Evolutionary conservation across 2,329 filamentous ascomycete species (phyloP).

Genomic region (Fusarium miscanthi): DNA sequence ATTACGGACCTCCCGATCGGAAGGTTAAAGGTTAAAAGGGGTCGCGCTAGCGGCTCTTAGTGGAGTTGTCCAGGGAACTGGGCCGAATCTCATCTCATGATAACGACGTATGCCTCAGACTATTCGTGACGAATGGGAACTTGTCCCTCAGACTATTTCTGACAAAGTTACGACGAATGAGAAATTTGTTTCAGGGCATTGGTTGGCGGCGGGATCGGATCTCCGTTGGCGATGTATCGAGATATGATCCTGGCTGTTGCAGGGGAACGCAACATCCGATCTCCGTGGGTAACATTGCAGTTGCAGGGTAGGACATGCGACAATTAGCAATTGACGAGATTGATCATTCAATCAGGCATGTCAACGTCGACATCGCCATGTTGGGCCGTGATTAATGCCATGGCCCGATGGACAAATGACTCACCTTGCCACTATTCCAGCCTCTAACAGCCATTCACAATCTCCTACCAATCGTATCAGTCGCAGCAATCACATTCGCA

Average conservation of each 20-base stretch:
- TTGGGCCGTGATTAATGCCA: neutral
- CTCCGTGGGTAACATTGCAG: neutral
- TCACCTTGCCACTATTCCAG: neutral
- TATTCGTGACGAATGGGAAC: neutral
- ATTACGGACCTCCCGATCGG: constrained; percentile 27
- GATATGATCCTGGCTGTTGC: neutral
- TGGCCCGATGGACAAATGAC: neutral
- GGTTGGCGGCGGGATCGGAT: neutral
- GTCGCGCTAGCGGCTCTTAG: constrained; percentile 2
- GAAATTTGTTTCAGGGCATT: neutral
- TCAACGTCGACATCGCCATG: neutral
- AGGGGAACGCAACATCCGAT: neutral
- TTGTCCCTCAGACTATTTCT: neutral
- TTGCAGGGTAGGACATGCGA: neutral
- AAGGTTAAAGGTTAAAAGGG: constrained; percentile 6
- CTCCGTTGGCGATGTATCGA: neutral
- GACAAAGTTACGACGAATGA: neutral
- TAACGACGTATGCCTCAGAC: neutral
- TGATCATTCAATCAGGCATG: neutral
- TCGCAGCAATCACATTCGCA: neutral
- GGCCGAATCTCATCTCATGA: constrained; percentile 5
- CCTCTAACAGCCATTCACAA: neutral
- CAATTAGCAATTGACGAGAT: neutral
- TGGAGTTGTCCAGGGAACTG: neutral
- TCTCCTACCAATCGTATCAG: neutral